Percentiles rank a stretch among this genome's conserved stretches.
Evolutionary conservation across 805 yeast genomes (phyloP).

Genomic region (Saturnispora besseyi): DNA sequence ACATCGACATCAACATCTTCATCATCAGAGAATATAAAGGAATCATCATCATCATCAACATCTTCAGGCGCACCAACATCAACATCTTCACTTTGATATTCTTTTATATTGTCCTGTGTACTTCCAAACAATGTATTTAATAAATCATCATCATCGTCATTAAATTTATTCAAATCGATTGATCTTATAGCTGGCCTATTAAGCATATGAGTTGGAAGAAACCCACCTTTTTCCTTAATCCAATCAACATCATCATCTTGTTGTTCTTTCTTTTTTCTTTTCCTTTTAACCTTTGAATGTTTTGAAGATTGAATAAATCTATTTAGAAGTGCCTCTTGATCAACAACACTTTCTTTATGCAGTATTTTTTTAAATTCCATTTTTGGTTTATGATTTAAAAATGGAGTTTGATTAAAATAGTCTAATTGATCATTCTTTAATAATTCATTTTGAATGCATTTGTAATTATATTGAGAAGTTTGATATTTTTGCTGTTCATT

Average conservation of each 20-base stretch:
- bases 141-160: constrained; percentile 8
- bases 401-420: not conserved
- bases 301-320: not conserved
- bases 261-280: constrained; percentile 1
- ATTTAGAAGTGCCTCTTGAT: not conserved
- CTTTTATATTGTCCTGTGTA: not conserved
- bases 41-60: not conserved
- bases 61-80: not conserved
- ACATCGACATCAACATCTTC: not conserved
- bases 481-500: constrained; percentile 74
- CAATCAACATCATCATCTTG: constrained; percentile 22
- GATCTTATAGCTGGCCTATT: not conserved
- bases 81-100: not conserved
- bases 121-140: not conserved
- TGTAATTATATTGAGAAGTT: constrained; percentile 77
- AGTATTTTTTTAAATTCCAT: not conserved
- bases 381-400: not conserved
- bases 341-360: not conserved
- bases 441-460: constrained; percentile 64
- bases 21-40: not conserved
- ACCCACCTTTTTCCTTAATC: constrained; percentile 36
- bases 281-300: not conserved
- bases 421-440: not conserved
- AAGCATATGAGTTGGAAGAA: constrained; percentile 16
- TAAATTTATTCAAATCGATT: constrained; percentile 5